Evolutionary conservation across 305 asterid species (phyloP), one percentile per base, ranked within the genome.

Genomic region (Solanum aculeatissimum): DNA sequence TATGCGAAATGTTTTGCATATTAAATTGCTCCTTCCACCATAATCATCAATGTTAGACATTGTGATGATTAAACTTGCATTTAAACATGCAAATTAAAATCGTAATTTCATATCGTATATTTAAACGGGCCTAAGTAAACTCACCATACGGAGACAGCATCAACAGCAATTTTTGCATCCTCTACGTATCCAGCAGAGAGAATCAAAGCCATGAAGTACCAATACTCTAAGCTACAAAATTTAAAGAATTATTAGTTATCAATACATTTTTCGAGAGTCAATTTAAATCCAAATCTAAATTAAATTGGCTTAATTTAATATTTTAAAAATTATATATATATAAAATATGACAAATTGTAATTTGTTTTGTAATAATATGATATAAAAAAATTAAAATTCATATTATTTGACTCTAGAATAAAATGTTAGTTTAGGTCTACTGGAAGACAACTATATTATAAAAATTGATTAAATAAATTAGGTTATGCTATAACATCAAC

Each of bases 161-260:
- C 85, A 9, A 86, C 83, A 1, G 72, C 80, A 49, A 40, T 79
- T 40, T 51, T 69, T 4, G 88, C 88, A 47, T 83, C 66, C 58
- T 86, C 74, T 4, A 75, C 40, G 63, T 83, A 83, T 49, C 86
- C 84, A 18, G 84, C 71, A 14, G 68, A 83, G 14, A 86, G 49
- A 72, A 86, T 63, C 62, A 86, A 77, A 5, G 79, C 85, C 77
- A 54, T 83, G 18, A 55, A 86, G 35, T 81, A 82, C 85, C 87
- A 82, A 13, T 43, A 40, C 49, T 85, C 78, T 47, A 82, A 83
- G 80, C 45, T 85, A 74, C 85, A 55, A 55, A 19, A 19, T 3
- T 19, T 55, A 19, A 55, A 55, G 0, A 6, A 53, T 16, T 53
- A 51, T 51, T 51, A 51, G n/a, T 16, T 51, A 51, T 4, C 35